A percentile compares a stretch with the other conserved stretches of the same genome.
Evolutionary conservation across 2,329 filamentous ascomycete genomes (phyloP).

Genomic region (Pseudomassariella vexata): DNA sequence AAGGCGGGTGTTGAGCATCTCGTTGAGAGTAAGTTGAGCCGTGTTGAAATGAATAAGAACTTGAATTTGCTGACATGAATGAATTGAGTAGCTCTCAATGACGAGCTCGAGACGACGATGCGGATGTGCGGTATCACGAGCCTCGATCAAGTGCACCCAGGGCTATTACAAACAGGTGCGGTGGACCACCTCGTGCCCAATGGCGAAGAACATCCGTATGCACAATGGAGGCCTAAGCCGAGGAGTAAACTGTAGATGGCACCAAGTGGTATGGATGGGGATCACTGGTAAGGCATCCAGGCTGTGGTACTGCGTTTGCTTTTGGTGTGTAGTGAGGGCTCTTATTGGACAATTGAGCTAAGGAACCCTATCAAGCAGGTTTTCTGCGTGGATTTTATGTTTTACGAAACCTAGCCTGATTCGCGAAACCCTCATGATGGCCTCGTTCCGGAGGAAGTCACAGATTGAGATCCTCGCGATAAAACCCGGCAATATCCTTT

Average conservation of each 20-base stretch:
- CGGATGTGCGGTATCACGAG: conserved; percentile 58
- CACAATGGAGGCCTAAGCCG: conserved; percentile 27
- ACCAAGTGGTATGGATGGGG: too few species aligned
- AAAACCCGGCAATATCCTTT: too few species aligned
- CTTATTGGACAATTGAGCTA: too few species aligned
- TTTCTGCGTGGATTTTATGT: too few species aligned
- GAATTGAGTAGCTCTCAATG: conserved; percentile 33
- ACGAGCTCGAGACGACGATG: conserved; percentile 63
- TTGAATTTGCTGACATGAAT: conserved; percentile 11
- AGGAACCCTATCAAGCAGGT: too few species aligned
- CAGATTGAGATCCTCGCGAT: too few species aligned
- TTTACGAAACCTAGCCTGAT: too few species aligned
- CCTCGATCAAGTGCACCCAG: conserved; percentile 52
- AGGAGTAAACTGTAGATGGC: conserved; percentile 24
- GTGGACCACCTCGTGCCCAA: conserved; percentile 40
- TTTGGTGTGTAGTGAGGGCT: too few species aligned
- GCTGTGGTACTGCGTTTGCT: too few species aligned
- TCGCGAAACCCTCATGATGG: too few species aligned
- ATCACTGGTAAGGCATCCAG: too few species aligned
- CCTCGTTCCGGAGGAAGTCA: too few species aligned
- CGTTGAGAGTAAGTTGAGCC: conserved; percentile 40
- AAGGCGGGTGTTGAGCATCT: conserved; percentile 49
- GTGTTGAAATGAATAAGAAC: neutral
- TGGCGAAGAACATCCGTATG: conserved; percentile 38
- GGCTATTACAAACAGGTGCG: conserved; percentile 50